Conservation (phyloP, 2,329 filamentous ascomycete genomes). For the Pestalotiopsis sp. region DNA sequence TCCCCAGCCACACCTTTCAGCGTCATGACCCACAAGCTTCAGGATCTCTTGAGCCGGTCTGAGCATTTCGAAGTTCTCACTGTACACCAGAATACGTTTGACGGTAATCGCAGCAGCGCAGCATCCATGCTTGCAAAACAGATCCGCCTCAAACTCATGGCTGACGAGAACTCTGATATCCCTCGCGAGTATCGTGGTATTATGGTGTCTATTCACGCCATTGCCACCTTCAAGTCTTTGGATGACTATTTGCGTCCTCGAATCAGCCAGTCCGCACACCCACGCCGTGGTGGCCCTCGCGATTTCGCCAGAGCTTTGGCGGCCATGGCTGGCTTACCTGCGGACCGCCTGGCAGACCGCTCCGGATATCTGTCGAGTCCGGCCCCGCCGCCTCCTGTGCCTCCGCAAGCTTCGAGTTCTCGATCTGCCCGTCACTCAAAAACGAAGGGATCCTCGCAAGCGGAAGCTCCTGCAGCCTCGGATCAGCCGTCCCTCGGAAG, state of each 20-base stretch:
- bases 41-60: slow-evolving; percentile 92
- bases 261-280: slow-evolving; percentile 79
- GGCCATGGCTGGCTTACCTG: slow-evolving; percentile 72
- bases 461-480: slow-evolving; percentile 43
- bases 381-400: slow-evolving; percentile 38
- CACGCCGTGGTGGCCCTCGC: slow-evolving; percentile 62
- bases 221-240: slow-evolving; percentile 94
- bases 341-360: slow-evolving; percentile 51
- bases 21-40: slow-evolving; percentile 88
- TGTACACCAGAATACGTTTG: slow-evolving; percentile 88
- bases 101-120: slow-evolving; percentile 86
- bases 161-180: slow-evolving; percentile 89
- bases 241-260: slow-evolving; percentile 94
- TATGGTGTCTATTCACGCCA: slow-evolving; percentile 98
- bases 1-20: slow-evolving; percentile 85
- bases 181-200: slow-evolving; percentile 87
- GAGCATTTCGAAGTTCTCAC: slow-evolving; percentile 98
- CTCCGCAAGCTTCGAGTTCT: slow-evolving; percentile 44
- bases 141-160: slow-evolving; percentile 83
- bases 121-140: slow-evolving; percentile 97
- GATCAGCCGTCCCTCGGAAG: slow-evolving; percentile 51
- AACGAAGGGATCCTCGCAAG: slow-evolving; percentile 45
- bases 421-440: slow-evolving; percentile 49
- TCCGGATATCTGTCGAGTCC: slow-evolving; percentile 40
- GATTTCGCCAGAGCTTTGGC: slow-evolving; percentile 71